A percentile compares a stretch with the other conserved stretches of the same genome.
Evolutionary conservation across 768 basidiomycete genomes (phyloP).

Genomic region (Russula sp.): DNA sequence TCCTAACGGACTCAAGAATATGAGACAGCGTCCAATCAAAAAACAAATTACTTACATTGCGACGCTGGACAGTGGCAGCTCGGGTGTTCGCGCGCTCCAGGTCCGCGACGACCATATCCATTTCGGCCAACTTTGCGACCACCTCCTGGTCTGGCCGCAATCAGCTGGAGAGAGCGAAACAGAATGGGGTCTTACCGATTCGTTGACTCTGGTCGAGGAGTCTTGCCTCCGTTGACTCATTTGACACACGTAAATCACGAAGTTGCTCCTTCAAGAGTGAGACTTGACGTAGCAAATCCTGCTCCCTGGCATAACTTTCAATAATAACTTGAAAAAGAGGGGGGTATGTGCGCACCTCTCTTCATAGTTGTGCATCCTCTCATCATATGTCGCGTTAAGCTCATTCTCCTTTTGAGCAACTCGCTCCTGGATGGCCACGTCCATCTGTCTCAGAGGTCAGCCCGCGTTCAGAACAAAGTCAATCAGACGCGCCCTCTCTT

Average conservation of each 20-base stretch:
- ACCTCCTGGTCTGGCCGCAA: conserved; percentile 74
- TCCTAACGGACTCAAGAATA: conserved; percentile 46
- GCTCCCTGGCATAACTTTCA: conserved; percentile 57
- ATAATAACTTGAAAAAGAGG: neutral
- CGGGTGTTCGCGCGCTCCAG: conserved; percentile 92
- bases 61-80: conserved; percentile 84
- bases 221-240: conserved; percentile 89
- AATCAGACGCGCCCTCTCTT: conserved; percentile 57
- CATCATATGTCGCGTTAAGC: conserved; percentile 93
- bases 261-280: conserved; percentile 83
- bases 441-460: conserved; percentile 62
- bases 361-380: conserved; percentile 91
- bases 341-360: conserved; percentile 56
- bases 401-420: conserved; percentile 93
- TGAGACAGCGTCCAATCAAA: neutral
- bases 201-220: conserved; percentile 86
- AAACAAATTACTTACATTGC: conserved; percentile 55
- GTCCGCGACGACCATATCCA: conserved; percentile 93
- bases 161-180: neutral
- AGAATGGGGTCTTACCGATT: conserved; percentile 50
- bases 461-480: neutral
- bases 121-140: conserved; percentile 80
- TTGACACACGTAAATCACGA: conserved; percentile 80
- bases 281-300: conserved; percentile 88
- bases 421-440: conserved; percentile 82